A percentile compares a stretch with the other conserved stretches of the same genome.
Conservation (phyloP, 768 basidiomycete species). For the Serpula lacrymans region DNA sequence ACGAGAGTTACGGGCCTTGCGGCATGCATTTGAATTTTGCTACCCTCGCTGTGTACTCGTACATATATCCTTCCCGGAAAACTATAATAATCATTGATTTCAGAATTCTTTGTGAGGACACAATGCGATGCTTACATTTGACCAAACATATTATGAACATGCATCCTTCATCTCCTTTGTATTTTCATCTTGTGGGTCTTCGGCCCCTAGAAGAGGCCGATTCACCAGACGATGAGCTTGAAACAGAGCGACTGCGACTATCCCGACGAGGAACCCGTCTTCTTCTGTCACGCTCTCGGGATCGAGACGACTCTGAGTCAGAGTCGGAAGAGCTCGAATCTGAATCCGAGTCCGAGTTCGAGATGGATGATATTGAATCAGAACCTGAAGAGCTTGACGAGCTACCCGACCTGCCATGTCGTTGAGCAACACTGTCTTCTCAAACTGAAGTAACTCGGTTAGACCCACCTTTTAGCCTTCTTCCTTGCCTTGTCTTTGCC, state of each 20-base stretch:
- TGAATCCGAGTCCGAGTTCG: conserved; percentile 35
- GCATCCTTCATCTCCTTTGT: too few relatives aligned
- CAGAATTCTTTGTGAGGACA: too few relatives aligned
- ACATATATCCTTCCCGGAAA: conserved; percentile 11
- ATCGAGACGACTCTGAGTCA: conserved; percentile 35
- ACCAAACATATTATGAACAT: too few relatives aligned
- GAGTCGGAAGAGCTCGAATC: conserved; percentile 31
- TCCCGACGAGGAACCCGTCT: conserved; percentile 33
- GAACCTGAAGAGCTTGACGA: conserved; percentile 36
- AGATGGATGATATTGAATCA: conserved; percentile 45
- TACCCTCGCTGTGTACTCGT: conserved; percentile 6
- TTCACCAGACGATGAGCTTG: conserved; percentile 13
- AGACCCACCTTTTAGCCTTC: conserved; percentile 37
- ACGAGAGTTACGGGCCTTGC: conserved; percentile 54
- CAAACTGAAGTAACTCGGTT: conserved; percentile 28
- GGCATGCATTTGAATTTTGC: conserved; percentile 16
- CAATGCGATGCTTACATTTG: too few relatives aligned
- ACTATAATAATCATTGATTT: conserved; percentile 8
- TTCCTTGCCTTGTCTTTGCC: conserved; percentile 29
- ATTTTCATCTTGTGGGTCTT: conserved; percentile 11
- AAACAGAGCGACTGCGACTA: conserved; percentile 19
- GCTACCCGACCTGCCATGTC: conserved; percentile 26
- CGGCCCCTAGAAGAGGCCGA: conserved; percentile 13
- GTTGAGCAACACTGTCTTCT: too few relatives aligned
- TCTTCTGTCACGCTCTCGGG: conserved; percentile 39